Evolutionary conservation across 148 eudicot genomes (phyloP).

Genomic region (Cornus controversa): DNA sequence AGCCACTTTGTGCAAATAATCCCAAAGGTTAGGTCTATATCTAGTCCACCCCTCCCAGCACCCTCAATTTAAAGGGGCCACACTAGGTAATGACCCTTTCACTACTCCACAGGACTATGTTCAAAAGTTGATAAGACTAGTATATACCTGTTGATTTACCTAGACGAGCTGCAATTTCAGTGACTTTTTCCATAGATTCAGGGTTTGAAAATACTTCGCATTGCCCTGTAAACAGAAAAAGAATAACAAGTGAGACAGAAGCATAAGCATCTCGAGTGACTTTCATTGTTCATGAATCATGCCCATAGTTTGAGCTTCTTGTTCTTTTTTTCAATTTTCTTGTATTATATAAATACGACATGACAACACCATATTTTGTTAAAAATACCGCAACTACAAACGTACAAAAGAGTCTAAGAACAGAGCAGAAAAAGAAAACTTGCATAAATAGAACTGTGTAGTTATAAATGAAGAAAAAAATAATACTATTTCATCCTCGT

Average conservation of each 20-base stretch:
- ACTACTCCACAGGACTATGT: not conserved
- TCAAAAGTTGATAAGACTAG: not conserved
- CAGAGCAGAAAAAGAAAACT: not conserved
- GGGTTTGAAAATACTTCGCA: conserved; percentile 46
- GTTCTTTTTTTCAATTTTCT: not conserved
- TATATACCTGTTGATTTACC: conserved; percentile 63
- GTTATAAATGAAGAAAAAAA: not conserved
- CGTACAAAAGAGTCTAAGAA: too few relatives aligned
- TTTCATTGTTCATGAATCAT: not conserved
- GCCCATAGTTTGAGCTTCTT: not conserved
- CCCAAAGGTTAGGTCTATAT: too few relatives aligned
- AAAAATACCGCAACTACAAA: too few relatives aligned
- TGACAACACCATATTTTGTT: not conserved
- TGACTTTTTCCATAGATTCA: conserved; percentile 48
- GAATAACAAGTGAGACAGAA: not conserved
- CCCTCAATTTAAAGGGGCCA: too few relatives aligned
- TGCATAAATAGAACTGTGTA: not conserved
- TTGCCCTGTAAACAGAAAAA: conserved; percentile 37
- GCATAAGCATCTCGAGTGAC: not conserved
- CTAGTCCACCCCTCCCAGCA: too few relatives aligned
- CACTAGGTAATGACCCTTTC: not conserved
- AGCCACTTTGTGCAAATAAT: too few relatives aligned
- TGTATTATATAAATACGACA: not conserved
- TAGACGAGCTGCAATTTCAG: conserved; percentile 57
- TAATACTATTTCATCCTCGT: not conserved